These are phyloP conservation scores for Suhomyces xylopsoci DNA, from an alignment of 805 yeast genomes.

Conservation along the genomic window DNA sequence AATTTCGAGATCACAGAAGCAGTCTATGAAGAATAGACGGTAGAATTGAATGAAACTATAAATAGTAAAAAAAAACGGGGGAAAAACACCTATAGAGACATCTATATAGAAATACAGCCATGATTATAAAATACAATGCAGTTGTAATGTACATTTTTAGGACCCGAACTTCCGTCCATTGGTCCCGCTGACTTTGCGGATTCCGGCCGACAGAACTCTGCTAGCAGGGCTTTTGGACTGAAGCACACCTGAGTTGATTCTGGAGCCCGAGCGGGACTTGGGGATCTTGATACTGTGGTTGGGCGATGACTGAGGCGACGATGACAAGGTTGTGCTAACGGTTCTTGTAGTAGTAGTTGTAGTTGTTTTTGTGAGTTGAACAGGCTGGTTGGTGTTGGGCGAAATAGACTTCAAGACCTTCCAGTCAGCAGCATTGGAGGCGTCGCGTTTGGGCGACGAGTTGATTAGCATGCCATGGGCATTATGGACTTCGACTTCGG, in stretches of 20 bases:
- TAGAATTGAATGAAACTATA: neutral
- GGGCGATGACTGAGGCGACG: slow-evolving; percentile 33
- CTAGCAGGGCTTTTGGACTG: slow-evolving; percentile 11
- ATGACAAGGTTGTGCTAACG: slow-evolving; percentile 39
- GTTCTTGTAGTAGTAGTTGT: slow-evolving; percentile 51
- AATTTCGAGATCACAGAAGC: slow-evolving; percentile 33
- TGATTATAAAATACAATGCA: neutral
- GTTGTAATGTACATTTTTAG: slow-evolving; percentile 4
- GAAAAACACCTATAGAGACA: neutral
- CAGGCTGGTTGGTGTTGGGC: slow-evolving; percentile 31
- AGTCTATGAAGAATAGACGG: slow-evolving; percentile 26
- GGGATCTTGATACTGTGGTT: slow-evolving; percentile 20
- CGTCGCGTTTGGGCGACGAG: slow-evolving; percentile 25
- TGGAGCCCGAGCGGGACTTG: slow-evolving; percentile 21
- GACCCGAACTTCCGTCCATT: neutral
- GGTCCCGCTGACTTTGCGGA: slow-evolving; percentile 23
- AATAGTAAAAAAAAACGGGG: neutral
- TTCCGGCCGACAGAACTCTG: slow-evolving; percentile 16
- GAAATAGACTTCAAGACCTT: slow-evolving; percentile 39
- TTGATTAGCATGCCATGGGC: slow-evolving; percentile 10
- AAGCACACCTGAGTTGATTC: slow-evolving; percentile 17
- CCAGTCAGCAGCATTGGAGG: slow-evolving; percentile 29
- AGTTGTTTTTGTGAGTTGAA: slow-evolving; percentile 40
- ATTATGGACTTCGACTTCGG: slow-evolving; percentile 12
- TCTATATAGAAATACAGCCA: neutral